Conservation (phyloP, 2,329 filamentous ascomycete genomes). For the Aspergillus quadricinctus region DNA sequence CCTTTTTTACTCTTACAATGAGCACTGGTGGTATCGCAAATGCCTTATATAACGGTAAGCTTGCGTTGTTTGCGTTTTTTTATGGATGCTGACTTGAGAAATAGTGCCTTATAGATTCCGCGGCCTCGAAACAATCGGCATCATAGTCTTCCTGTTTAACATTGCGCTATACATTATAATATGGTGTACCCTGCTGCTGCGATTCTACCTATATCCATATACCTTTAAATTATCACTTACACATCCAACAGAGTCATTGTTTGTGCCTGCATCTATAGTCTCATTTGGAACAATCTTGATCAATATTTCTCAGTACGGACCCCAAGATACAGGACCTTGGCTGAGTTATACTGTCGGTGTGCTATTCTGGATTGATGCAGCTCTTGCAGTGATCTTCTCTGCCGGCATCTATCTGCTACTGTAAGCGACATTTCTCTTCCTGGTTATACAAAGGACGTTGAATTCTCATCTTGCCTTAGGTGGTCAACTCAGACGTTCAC, state of each 20-base stretch:
- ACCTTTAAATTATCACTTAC: conserved; percentile 68
- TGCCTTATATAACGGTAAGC: conserved; percentile 52
- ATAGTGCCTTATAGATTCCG: conserved; percentile 50
- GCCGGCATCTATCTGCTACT: conserved; percentile 70
- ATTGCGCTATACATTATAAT: conserved; percentile 60
- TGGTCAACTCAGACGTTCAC: conserved; percentile 65
- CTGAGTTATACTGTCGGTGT: conserved; percentile 57
- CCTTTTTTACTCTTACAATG: conserved; percentile 71
- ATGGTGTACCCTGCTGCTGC: conserved; percentile 59
- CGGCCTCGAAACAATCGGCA: conserved; percentile 57
- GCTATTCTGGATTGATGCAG: conserved; percentile 71
- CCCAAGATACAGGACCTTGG: conserved; percentile 59
- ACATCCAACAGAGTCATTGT: conserved; percentile 74
- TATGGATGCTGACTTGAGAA: conserved; percentile 9
- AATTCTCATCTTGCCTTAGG: conserved; percentile 30
- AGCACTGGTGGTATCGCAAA: conserved; percentile 59
- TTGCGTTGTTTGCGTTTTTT: neutral
- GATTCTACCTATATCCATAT: conserved; percentile 66
- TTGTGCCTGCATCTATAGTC: conserved; percentile 65
- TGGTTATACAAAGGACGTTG: neutral
- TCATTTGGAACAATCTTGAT: conserved; percentile 73
- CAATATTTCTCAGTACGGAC: conserved; percentile 73
- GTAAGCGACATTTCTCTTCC: conserved; percentile 31
- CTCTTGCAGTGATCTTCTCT: conserved; percentile 62
- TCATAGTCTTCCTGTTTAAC: conserved; percentile 61